Percentiles rank a stretch among this genome's conserved stretches.
Conservation (phyloP, 345 rosid genomes). For the Citropsis articulata region DNA sequence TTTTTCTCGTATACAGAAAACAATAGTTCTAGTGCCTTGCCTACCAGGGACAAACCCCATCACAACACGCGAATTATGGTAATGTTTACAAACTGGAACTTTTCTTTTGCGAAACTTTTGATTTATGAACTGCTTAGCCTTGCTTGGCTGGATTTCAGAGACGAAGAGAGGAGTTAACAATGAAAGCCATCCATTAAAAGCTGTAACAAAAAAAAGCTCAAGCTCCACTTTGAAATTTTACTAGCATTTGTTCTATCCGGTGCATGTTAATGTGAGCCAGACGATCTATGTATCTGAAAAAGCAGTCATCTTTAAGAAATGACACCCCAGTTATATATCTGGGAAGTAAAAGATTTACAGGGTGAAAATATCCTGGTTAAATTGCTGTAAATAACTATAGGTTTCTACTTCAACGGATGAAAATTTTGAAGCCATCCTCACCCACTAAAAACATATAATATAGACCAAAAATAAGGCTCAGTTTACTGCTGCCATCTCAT, state of each 20-base stretch:
- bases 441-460: too few species aligned
- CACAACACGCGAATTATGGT: neutral
- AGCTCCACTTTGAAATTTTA: neutral
- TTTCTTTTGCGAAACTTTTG: neutral
- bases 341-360: neutral
- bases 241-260: neutral
- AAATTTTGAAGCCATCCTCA: too few species aligned
- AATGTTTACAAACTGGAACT: neutral
- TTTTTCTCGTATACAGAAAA: neutral
- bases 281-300: neutral
- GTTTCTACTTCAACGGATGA: too few species aligned
- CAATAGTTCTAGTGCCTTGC: too few species aligned
- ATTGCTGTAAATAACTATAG: too few species aligned
- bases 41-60: neutral
- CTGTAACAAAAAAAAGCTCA: neutral
- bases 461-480: neutral
- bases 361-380: too few species aligned
- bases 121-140: neutral
- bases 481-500: neutral
- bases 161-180: neutral
- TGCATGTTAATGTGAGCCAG: neutral
- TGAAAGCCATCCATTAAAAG: neutral
- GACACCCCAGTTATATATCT: neutral
- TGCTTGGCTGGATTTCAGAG: neutral
- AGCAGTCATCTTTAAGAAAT: neutral